These are phyloP conservation scores for Penicillium sp. DNA, from an alignment of 2,329 filamentous ascomycete genomes.

Conservation along the genomic window DNA sequence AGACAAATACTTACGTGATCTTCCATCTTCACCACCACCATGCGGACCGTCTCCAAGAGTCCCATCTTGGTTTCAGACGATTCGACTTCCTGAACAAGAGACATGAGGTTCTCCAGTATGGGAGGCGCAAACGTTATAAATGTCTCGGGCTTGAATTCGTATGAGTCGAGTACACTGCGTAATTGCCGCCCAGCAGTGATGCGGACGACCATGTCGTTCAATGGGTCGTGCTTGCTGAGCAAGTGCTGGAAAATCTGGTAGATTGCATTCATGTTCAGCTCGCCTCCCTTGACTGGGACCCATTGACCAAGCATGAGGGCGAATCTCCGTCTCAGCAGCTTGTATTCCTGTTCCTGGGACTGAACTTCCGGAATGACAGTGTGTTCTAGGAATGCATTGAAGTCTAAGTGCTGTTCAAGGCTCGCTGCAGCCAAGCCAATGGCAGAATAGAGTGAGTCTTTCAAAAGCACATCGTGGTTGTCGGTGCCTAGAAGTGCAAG, in stretches of 20 bases:
- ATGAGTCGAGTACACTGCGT: conserved; percentile 74
- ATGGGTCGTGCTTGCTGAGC: conserved; percentile 68
- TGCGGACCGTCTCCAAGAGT: conserved; percentile 78
- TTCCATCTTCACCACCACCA: conserved; percentile 77
- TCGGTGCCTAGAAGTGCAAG: conserved; percentile 43
- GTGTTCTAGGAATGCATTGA: conserved; percentile 71
- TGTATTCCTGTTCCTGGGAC: conserved; percentile 62
- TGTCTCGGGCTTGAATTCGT: conserved; percentile 68
- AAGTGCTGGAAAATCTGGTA: conserved; percentile 90
- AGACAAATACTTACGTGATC: conserved; percentile 50
- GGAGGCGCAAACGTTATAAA: conserved; percentile 76
- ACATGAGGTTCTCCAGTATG: conserved; percentile 68
- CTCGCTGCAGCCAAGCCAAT: conserved; percentile 81
- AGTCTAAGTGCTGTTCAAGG: conserved; percentile 71
- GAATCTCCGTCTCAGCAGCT: conserved; percentile 79
- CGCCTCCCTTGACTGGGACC: conserved; percentile 72
- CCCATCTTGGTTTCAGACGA: conserved; percentile 86
- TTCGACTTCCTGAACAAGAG: conserved; percentile 73
- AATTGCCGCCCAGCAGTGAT: conserved; percentile 87
- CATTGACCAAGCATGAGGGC: conserved; percentile 87
- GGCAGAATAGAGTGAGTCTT: conserved; percentile 92
- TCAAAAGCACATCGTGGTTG: conserved; percentile 70
- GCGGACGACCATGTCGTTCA: conserved; percentile 87
- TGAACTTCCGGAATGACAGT: conserved; percentile 78
- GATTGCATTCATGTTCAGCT: conserved; percentile 65